Evolutionary conservation across 345 rosid genomes (phyloP), one percentile per base, ranked within the genome.

Genomic region (Erysimum cheiranthoides): DNA sequence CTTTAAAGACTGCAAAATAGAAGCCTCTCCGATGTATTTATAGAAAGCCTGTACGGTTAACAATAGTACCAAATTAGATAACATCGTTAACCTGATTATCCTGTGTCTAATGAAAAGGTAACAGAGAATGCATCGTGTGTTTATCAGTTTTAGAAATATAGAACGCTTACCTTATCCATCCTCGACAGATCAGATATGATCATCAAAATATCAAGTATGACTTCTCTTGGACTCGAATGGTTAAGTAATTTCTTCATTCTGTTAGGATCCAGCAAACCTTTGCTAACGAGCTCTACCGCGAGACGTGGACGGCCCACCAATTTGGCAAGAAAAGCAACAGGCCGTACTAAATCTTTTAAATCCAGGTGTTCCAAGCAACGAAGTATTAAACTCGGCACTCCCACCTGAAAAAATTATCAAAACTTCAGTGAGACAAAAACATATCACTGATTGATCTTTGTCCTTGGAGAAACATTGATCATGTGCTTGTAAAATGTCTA

Each of bases 301-400:
- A 95, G 89, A 66, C 89, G 88, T 59, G 89, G 80, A 78, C 89
- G 90, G 32, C 87, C 85, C 53, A 84, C 80, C 97, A 95, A 85
- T 82, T 95, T 92, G 79, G 99, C 99, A 74, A 95, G 80, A 79
- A 92, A 88, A 36, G 99, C 99, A 68, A 95, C 94, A 21, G 89
- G 85, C 75, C 89, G 88, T 61, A 90, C 98, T 42, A 89, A 70
- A 85, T 95, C 96, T 77, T 86, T 95, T 32, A 82, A 47, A 31
- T 89, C 98, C 84, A 95, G 56, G 21, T 92, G 93, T 62, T 89
- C 98, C 85, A 92, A 83, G 84, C 98, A 84, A 35, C 85, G 86
- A 47, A 92, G 88, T 14, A 89, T 76, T 39, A 83, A 74, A 54
- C 84, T 79, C 8, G 97, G 98, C 71, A 89, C 82, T 69, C 91